phyloP scores from a whole-genome alignment of 306 rosid genomes.

The Echinosophora koreensis region DNA sequence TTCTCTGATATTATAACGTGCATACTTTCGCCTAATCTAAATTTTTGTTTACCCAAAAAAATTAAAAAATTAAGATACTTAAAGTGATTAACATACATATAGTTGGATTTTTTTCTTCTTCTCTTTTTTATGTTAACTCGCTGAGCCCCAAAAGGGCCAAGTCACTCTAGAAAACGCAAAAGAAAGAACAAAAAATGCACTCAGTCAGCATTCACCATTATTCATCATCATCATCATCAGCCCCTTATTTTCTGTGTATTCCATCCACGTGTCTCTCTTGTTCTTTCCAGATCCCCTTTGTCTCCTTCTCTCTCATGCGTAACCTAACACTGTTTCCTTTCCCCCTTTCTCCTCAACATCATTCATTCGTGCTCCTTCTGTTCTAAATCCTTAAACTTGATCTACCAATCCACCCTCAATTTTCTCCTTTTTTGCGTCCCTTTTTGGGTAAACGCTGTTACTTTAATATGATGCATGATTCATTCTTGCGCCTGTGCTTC shows the following conservation, averaged over 20 bases:
- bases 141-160: too few species aligned
- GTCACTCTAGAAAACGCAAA: too few species aligned
- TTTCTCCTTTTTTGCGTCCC: neutral
- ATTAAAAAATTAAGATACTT: too few species aligned
- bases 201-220: neutral
- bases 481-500: neutral
- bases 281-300: conserved; percentile 25
- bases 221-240: too few species aligned
- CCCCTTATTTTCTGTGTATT: neutral
- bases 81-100: too few species aligned
- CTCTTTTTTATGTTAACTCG: too few species aligned
- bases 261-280: conserved; percentile 12
- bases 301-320: neutral
- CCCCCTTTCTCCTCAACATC: neutral
- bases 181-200: too few species aligned
- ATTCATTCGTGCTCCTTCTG: neutral
- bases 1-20: too few species aligned
- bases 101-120: too few species aligned
- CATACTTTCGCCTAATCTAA: too few species aligned
- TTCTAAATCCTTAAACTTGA: neutral
- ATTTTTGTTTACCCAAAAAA: too few species aligned
- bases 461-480: neutral
- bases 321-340: neutral
- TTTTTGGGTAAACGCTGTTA: neutral
- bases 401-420: neutral